Evolutionary conservation across 306 rosid genomes (phyloP).

Genomic region (Castanea mollissima): DNA sequence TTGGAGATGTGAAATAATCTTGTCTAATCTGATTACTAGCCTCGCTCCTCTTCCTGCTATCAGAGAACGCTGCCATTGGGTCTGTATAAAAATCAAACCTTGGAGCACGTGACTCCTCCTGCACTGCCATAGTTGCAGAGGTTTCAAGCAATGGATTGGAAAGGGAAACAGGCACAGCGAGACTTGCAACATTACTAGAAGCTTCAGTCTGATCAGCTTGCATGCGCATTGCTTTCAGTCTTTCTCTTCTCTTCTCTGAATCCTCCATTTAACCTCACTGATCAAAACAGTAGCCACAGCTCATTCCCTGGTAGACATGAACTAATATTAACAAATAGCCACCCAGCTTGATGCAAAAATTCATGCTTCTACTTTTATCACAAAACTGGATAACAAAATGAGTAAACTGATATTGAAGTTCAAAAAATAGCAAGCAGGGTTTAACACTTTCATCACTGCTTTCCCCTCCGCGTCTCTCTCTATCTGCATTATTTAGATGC

Average conservation of each 20-base stretch:
- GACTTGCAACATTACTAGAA: slow-evolving; percentile 21
- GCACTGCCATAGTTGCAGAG: slow-evolving; percentile 24
- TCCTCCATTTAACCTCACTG: slow-evolving; percentile 65
- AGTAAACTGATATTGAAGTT: background rate
- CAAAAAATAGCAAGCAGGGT: background rate
- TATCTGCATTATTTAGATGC: too few species aligned
- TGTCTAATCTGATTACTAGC: slow-evolving; percentile 25
- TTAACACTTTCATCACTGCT: too few species aligned
- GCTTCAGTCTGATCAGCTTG: slow-evolving; percentile 58
- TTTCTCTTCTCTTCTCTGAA: slow-evolving; percentile 74
- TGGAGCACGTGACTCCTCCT: slow-evolving; percentile 39
- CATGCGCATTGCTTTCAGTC: slow-evolving; percentile 70
- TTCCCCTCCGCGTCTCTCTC: too few species aligned
- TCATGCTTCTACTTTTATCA: background rate
- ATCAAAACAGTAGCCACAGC: slow-evolving; percentile 4
- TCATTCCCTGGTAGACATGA: background rate
- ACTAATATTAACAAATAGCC: background rate
- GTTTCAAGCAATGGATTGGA: slow-evolving; percentile 71
- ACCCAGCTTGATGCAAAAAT: background rate
- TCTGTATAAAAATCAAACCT: slow-evolving; percentile 89
- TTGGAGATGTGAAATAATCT: slow-evolving; percentile 37
- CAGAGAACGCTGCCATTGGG: slow-evolving; percentile 83
- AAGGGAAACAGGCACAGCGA: slow-evolving; percentile 44
- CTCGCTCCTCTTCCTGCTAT: slow-evolving; percentile 41
- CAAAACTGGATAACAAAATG: background rate